These are phyloP conservation scores for Aspergillus sclerotiicarbonarius DNA, from an alignment of 495 filamentous ascomycete species.

Conservation along the genomic window DNA sequence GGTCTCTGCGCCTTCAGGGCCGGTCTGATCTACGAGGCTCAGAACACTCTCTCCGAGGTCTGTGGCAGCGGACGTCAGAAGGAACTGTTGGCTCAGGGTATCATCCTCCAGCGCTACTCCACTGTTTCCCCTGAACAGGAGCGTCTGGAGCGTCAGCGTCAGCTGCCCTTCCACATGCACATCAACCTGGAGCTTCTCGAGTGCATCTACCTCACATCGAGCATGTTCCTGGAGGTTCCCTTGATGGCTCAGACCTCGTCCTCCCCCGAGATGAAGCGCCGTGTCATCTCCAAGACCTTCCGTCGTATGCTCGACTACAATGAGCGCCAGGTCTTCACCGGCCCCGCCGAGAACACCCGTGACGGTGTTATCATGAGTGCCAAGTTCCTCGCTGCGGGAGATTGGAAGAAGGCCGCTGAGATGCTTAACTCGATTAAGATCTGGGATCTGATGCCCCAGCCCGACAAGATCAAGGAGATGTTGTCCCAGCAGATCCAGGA, in stretches of 20 bases:
- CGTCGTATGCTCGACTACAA: slow-evolving; percentile 98
- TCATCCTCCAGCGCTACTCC: slow-evolving; percentile 94
- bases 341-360: slow-evolving; percentile 95
- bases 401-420: slow-evolving; percentile 94
- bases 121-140: slow-evolving; percentile 97
- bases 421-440: slow-evolving; percentile 98
- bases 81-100: slow-evolving; percentile 94
- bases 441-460: slow-evolving; percentile 90
- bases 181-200: slow-evolving; percentile 98
- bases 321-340: slow-evolving; percentile 98
- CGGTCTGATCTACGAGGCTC: slow-evolving; percentile 94
- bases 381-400: slow-evolving; percentile 90
- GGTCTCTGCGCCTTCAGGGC: slow-evolving; percentile 97
- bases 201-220: slow-evolving; percentile 97
- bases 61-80: slow-evolving; percentile 96
- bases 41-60: slow-evolving; percentile 94
- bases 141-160: slow-evolving; percentile 89
- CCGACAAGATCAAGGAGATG: slow-evolving; percentile 92
- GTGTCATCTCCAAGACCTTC: slow-evolving; percentile 99
- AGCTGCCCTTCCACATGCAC: slow-evolving; percentile 99
- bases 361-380: slow-evolving; percentile 99
- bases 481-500: slow-evolving; percentile 97
- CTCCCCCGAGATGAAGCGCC: slow-evolving; percentile 93
- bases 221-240: slow-evolving; percentile 97
- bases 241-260: slow-evolving; percentile 95